These are phyloP conservation scores for Aspergillus spinulosporus DNA, from an alignment of 2,329 filamentous ascomycete genomes.

Conservation along the genomic window DNA sequence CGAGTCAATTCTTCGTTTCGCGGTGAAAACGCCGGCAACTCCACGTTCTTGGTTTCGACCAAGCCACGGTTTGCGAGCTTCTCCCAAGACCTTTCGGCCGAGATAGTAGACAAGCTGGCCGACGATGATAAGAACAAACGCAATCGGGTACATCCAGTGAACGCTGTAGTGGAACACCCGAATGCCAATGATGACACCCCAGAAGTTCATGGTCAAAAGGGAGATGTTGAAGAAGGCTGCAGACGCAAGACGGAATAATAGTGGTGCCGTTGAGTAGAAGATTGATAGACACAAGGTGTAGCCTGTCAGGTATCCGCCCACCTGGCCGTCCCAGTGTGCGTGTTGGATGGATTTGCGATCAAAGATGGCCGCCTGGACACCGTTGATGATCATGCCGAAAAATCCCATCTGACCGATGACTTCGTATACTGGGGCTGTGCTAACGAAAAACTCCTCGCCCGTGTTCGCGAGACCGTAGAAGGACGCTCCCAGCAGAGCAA, in stretches of 20 bases:
- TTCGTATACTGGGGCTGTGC: conserved; percentile 83
- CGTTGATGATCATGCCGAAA: conserved; percentile 88
- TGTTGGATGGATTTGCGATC: conserved; percentile 71
- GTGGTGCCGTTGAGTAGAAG: conserved; percentile 85
- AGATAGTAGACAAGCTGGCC: conserved; percentile 88
- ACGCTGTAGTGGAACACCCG: conserved; percentile 77
- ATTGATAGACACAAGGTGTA: conserved; percentile 80
- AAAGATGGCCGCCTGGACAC: conserved; percentile 86
- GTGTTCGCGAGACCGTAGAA: conserved; percentile 91
- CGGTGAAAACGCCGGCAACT: conserved; percentile 78
- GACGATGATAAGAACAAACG: conserved; percentile 87
- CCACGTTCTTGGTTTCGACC: conserved; percentile 82
- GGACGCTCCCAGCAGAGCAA: conserved; percentile 83
- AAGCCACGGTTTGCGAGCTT: conserved; percentile 58
- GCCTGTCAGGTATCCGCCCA: conserved; percentile 82
- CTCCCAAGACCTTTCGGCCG: conserved; percentile 76
- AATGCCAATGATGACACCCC: conserved; percentile 91
- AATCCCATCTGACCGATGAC: conserved; percentile 88
- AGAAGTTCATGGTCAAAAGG: conserved; percentile 91
- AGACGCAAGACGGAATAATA: conserved; percentile 84
- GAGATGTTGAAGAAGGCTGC: conserved; percentile 98
- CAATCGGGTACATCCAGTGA: conserved; percentile 91
- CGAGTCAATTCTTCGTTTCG: conserved; percentile 67
- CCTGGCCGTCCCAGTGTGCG: conserved; percentile 64
- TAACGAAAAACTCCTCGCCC: conserved; percentile 91